Evolutionary conservation across 257 asterid genomes (phyloP).

Genomic region (Thymus mandschuricus): DNA sequence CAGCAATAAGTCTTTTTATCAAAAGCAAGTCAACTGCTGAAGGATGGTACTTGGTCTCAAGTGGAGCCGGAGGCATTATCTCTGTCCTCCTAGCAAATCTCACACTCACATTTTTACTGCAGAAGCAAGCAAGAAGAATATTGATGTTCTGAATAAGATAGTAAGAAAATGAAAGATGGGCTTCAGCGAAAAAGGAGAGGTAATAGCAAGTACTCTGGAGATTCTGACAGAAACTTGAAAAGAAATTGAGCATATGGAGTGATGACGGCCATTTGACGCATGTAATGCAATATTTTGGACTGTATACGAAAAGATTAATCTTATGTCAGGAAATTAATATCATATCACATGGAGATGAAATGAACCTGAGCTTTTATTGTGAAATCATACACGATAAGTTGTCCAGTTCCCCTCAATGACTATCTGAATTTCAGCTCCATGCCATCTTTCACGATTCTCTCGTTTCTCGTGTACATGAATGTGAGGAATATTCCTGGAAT

Average conservation of each 20-base stretch:
- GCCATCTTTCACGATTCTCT: constrained; percentile 68
- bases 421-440: constrained; percentile 91
- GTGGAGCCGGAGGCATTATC: constrained; percentile 90
- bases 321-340: constrained; percentile 4
- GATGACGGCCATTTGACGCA: constrained; percentile 98
- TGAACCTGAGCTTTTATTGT: constrained; percentile 12
- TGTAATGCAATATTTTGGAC: constrained; percentile 91
- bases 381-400: constrained; percentile 75
- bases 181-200: constrained; percentile 29
- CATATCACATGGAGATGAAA: constrained; percentile 22
- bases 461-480: constrained; percentile 79
- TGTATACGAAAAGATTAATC: constrained; percentile 42
- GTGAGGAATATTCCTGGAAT: constrained; percentile 80
- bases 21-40: constrained; percentile 92
- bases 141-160: constrained; percentile 20
- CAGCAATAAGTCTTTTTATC: constrained; percentile 84
- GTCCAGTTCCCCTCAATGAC: constrained; percentile 97
- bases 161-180: constrained; percentile 25
- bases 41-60: constrained; percentile 93
- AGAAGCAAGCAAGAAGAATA: constrained; percentile 22
- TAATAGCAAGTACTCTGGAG: constrained; percentile 70
- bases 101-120: constrained; percentile 71
- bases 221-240: constrained; percentile 79
- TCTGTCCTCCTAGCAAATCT: constrained; percentile 85
- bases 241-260: constrained; percentile 91